Evolutionary conservation across 2,329 filamentous ascomycete species (phyloP).

Genomic region (Fusarium decemcellulare): DNA sequence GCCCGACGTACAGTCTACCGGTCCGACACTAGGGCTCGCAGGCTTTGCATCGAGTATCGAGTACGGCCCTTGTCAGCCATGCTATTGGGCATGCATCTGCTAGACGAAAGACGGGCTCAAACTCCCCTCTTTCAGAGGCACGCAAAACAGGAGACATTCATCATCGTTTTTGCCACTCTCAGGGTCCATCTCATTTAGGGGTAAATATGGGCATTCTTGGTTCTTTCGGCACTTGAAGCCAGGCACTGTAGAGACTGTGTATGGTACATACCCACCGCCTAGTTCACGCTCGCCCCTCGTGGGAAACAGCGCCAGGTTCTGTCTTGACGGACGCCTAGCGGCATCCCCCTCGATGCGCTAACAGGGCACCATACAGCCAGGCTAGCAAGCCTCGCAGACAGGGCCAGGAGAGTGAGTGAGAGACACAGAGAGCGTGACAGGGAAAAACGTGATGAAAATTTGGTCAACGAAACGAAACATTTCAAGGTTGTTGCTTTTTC

Average conservation of each 20-base stretch:
- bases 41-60: not conserved
- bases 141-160: not conserved
- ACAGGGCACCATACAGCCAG: constrained; percentile 17
- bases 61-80: not conserved
- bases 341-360: constrained; percentile 36
- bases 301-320: constrained; percentile 12
- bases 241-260: constrained; percentile 30
- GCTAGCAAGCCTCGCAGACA: constrained; percentile 35
- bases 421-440: constrained; percentile 3
- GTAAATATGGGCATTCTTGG: not conserved
- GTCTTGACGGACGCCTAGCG: constrained; percentile 27
- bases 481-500: not conserved
- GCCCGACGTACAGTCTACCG: constrained; percentile 2
- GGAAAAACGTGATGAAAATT: too few relatives aligned
- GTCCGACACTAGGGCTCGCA: not conserved
- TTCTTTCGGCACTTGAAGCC: not conserved
- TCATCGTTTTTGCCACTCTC: not conserved
- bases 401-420: not conserved
- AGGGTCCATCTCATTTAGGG: not conserved
- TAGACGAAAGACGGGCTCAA: not conserved
- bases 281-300: constrained; percentile 1
- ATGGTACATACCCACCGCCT: constrained; percentile 16
- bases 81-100: not conserved
- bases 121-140: too few relatives aligned
- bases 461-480: constrained; percentile 29